Conservation (phyloP, 148 eudicot genomes). For the Spergularia marina region DNA sequence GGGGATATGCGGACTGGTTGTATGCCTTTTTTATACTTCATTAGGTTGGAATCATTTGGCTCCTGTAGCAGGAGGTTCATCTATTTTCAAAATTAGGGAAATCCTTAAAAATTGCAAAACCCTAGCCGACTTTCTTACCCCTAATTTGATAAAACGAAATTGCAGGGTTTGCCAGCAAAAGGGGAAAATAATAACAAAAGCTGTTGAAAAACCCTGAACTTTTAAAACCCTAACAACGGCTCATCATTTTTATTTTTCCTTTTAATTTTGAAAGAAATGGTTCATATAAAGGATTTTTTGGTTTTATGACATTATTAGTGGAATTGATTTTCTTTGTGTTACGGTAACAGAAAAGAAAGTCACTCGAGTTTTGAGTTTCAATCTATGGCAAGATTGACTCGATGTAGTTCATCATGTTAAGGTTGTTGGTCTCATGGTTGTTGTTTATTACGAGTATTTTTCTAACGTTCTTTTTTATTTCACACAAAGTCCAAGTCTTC, state of each 20-base stretch:
- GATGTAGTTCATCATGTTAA: no score
- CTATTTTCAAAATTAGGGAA: not conserved
- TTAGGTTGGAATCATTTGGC: no score
- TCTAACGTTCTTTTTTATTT: no score
- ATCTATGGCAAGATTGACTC: no score
- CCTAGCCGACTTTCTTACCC: constrained; percentile 33
- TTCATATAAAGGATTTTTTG: not conserved
- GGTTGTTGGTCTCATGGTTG: no score
- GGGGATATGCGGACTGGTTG: not conserved
- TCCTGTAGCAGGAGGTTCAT: no score
- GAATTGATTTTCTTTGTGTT: not conserved
- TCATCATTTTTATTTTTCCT: not conserved
- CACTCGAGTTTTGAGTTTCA: no score
- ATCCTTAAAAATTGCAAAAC: constrained; percentile 21
- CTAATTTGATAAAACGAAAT: constrained; percentile 8
- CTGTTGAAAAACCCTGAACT: constrained; percentile 24
- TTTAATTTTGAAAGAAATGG: no score
- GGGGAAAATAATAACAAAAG: not conserved
- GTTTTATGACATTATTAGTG: not conserved
- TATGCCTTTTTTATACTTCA: not conserved
- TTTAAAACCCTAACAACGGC: constrained; percentile 33
- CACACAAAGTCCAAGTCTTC: no score
- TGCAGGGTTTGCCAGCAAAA: constrained; percentile 2
- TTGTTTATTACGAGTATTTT: no score
- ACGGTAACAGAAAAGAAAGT: no score